Evolutionary conservation across 805 yeast genomes (phyloP).

Genomic region (Kodamaea hsintzibuensis): DNA sequence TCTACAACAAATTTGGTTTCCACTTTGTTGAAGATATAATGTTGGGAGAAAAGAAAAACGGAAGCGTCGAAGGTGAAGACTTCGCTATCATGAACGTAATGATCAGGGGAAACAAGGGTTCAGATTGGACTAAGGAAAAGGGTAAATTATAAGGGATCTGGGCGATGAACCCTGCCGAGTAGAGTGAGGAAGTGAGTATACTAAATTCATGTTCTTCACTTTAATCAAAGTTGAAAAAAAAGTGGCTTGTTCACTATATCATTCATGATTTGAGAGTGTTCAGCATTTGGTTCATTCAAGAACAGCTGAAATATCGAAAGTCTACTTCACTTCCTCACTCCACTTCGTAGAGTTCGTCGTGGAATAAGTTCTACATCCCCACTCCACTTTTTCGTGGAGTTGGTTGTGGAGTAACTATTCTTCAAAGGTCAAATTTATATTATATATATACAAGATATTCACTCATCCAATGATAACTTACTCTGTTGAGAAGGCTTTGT

Average conservation of each 20-base stretch:
- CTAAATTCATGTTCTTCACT: not conserved
- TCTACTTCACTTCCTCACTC: not conserved
- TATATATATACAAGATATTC: conserved; percentile 8
- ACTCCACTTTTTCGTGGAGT: too few relatives aligned
- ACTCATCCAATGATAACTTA: conserved; percentile 44
- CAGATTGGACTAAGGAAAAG: conserved; percentile 31
- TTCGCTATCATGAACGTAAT: conserved; percentile 46
- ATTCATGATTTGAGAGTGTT: too few relatives aligned
- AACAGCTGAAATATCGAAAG: not conserved
- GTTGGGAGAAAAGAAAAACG: conserved; percentile 34
- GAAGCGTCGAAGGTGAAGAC: conserved; percentile 37
- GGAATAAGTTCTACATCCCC: too few relatives aligned
- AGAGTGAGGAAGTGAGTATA: not conserved
- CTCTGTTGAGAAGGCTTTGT: conserved; percentile 61
- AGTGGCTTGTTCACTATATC: not conserved
- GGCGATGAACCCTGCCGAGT: not conserved
- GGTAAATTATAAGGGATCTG: conserved; percentile 6
- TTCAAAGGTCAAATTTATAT: not conserved
- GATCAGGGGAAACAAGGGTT: conserved; percentile 40
- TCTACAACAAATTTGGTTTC: conserved; percentile 54
- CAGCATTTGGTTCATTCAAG: too few relatives aligned
- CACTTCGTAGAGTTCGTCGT: not conserved
- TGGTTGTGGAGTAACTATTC: too few relatives aligned
- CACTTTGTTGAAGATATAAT: conserved; percentile 49
- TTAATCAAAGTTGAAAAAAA: too few relatives aligned